Percentiles rank a stretch among this genome's conserved stretches.
These are phyloP conservation scores for Nidula microcarpa DNA, from an alignment of 768 basidiomycete genomes.

Conservation along the genomic window DNA sequence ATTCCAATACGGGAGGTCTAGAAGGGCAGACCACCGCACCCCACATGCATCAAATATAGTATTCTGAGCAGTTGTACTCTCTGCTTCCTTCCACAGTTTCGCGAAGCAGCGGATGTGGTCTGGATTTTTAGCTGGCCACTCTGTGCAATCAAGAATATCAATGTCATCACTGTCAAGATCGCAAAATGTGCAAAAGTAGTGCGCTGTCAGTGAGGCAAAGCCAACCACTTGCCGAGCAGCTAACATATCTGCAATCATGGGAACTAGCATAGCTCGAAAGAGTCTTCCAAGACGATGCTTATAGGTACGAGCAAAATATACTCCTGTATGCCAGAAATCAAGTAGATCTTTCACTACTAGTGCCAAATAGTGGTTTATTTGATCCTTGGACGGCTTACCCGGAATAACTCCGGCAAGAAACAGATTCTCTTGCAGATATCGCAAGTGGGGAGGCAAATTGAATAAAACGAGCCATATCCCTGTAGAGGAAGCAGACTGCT, in stretches of 20 bases:
- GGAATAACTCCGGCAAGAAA: conserved; percentile 39
- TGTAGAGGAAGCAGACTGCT: conserved; percentile 14
- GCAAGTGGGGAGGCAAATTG: conserved; percentile 29
- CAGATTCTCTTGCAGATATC: conserved; percentile 34
- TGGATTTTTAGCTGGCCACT: neutral
- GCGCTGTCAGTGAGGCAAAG: conserved; percentile 8
- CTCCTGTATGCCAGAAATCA: conserved; percentile 24
- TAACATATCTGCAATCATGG: conserved; percentile 29
- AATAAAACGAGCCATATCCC: conserved; percentile 23
- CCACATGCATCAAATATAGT: conserved; percentile 14
- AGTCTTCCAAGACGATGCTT: conserved; percentile 16
- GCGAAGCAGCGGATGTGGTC: neutral
- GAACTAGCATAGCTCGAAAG: conserved; percentile 21
- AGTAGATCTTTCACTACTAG: conserved; percentile 31
- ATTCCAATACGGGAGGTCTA: conserved; percentile 11
- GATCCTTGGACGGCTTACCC: conserved; percentile 26
- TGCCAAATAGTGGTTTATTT: conserved; percentile 29
- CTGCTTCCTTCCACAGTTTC: conserved; percentile 13
- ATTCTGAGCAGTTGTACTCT: conserved; percentile 6
- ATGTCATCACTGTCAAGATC: conserved; percentile 4
- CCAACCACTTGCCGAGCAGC: conserved; percentile 22
- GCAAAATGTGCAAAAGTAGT: conserved; percentile 18
- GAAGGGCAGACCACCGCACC: conserved; percentile 24
- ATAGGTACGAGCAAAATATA: conserved; percentile 20
- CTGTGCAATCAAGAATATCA: neutral